Evolutionary conservation across 1,139 yeast genomes (phyloP).

Genomic region (Lodderomyces beijingensis): DNA sequence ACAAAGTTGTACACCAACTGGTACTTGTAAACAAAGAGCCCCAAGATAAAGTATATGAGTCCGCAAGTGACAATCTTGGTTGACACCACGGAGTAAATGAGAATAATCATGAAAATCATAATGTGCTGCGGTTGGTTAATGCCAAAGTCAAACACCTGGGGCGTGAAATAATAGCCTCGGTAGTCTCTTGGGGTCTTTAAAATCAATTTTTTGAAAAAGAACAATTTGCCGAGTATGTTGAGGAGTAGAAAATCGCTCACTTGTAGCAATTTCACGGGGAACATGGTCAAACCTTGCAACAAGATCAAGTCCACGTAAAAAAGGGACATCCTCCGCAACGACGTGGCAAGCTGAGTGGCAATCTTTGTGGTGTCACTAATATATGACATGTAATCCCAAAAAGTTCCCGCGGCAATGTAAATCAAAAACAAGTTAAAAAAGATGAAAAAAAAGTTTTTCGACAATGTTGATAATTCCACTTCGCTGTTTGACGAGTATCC

Average conservation of each 20-base stretch:
- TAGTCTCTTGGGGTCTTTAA: conserved; percentile 57
- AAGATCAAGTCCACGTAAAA: conserved; percentile 73
- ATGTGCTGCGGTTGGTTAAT: conserved; percentile 63
- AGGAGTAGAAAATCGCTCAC: conserved; percentile 41
- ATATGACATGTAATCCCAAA: conserved; percentile 71
- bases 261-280: conserved; percentile 67
- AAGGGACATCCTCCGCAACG: conserved; percentile 62
- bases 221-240: conserved; percentile 56
- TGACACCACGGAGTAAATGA: conserved; percentile 63
- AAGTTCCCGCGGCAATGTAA: conserved; percentile 77
- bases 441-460: conserved; percentile 73
- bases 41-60: conserved; percentile 54
- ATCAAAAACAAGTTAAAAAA: conserved; percentile 75
- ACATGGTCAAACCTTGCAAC: conserved; percentile 74
- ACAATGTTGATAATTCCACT: conserved; percentile 67
- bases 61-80: conserved; percentile 65
- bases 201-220: conserved; percentile 44
- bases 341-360: conserved; percentile 68
- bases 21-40: conserved; percentile 63
- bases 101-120: conserved; percentile 55
- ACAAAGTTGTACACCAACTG: conserved; percentile 64
- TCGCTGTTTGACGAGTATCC: conserved; percentile 75
- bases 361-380: conserved; percentile 72
- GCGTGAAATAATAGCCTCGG: conserved; percentile 58
- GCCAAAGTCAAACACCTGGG: conserved; percentile 65